Evolutionary conservation across 2,329 filamentous ascomycete species (phyloP).

Genomic region (Exophiala mesophila): DNA sequence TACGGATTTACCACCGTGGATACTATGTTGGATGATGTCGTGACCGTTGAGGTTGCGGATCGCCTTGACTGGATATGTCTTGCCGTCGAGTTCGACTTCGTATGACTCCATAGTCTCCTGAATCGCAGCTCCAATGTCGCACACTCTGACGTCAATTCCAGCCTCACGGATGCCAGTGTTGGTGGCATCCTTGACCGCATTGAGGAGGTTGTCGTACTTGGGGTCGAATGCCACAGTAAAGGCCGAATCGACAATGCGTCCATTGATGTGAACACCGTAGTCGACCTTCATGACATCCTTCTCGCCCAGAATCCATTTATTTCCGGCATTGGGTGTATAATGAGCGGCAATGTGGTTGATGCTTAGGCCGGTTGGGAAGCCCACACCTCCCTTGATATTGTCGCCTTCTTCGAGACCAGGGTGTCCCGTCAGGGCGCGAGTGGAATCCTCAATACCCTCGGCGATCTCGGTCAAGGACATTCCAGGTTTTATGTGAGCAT

Average conservation of each 20-base stretch:
- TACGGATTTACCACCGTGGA: constrained; percentile 88
- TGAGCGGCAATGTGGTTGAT: constrained; percentile 83
- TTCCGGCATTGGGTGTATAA: constrained; percentile 81
- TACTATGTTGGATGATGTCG: constrained; percentile 82
- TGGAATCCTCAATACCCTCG: constrained; percentile 79
- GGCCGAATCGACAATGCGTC: constrained; percentile 65
- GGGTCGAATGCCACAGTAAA: constrained; percentile 66
- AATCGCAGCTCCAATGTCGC: constrained; percentile 76
- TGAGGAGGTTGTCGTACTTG: constrained; percentile 62
- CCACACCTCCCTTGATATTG: constrained; percentile 72
- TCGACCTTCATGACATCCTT: constrained; percentile 70
- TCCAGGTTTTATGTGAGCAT: constrained; percentile 74
- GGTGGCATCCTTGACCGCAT: constrained; percentile 63
- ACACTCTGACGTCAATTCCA: constrained; percentile 84
- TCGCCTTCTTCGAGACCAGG: constrained; percentile 73
- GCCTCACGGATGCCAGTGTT: constrained; percentile 78
- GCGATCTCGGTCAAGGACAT: constrained; percentile 76
- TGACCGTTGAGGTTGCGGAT: constrained; percentile 87
- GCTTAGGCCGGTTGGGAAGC: constrained; percentile 78
- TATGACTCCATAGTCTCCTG: constrained; percentile 93
- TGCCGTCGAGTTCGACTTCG: constrained; percentile 76
- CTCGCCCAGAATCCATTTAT: constrained; percentile 64
- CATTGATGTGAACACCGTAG: constrained; percentile 67
- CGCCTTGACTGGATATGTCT: constrained; percentile 72
- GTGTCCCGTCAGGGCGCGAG: constrained; percentile 71